Base-by-base conservation (phyloP, 805 yeast species). In the Candida tammaniensis region DNA sequence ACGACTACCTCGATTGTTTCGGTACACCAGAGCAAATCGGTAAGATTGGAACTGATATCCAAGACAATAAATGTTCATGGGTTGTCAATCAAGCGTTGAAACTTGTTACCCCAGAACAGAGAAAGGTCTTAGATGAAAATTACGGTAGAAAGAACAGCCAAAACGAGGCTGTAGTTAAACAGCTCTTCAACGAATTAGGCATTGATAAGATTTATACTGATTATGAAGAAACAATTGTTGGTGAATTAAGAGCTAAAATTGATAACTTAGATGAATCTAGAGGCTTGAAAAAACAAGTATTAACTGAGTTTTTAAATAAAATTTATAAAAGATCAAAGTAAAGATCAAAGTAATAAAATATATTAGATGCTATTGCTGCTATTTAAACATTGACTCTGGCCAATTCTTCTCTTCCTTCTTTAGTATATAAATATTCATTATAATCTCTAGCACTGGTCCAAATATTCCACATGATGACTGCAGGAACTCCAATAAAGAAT, bases 31-130 rank as follows among this genome's bases (percentile, higher is more conserved):
- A 86, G 57, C 87, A 91, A 54, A 93, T 89, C 55, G 99, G 99
- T 44, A 93, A 93, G 73, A 87, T 93, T 49, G 99, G 99, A 49
- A 93, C 98, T 40, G 99, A 93, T 61, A 93, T 93, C 56, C 85
- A 85, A 68, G 99, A 93, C 66, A 93, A 93, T 78, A 93, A 93
- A 66, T 93, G 99, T 65, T 85, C 96, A 27, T 93, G 99, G 99
- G 80, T 93, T 36, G 76, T 93, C 52, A 93, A 93, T 72, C 85
- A 86, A 49, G 98, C 98, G 6, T 76, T 93, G 51, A 74, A 82
- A 58, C 67, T 80, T 47, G 91, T 77, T 34, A 72, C 76, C 17
- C 77, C 87, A 26, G 93, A 80, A 44, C 97, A 93, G 70, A 83
- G 97, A 63, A 61, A 70, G 47, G 40, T 83, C 3, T 75, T 93